Percentiles rank a stretch among this genome's conserved stretches.
phyloP scores from a whole-genome alignment of 2,329 filamentous ascomycete species.

The Alternaria panax region DNA sequence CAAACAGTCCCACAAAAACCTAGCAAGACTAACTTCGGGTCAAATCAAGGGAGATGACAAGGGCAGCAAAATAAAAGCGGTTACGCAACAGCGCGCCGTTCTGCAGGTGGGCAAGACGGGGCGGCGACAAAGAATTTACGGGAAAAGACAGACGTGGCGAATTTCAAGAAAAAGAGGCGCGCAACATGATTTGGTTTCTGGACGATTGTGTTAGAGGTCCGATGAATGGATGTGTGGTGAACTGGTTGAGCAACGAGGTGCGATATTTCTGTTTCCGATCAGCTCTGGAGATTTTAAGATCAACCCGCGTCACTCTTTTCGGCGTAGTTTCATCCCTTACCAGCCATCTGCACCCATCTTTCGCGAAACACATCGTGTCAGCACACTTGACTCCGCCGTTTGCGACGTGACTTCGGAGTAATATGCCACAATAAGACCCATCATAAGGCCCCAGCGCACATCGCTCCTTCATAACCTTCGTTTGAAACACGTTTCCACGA shows the following conservation, averaged over 20 bases:
- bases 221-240: background rate
- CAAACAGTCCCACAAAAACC: background rate
- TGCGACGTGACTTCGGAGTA: background rate
- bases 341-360: background rate
- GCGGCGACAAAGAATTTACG: too few species aligned
- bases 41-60: background rate
- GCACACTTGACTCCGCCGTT: background rate
- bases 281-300: background rate
- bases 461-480: conserved; percentile 15
- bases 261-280: background rate
- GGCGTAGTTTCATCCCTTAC: background rate
- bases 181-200: background rate
- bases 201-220: background rate
- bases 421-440: background rate
- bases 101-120: background rate
- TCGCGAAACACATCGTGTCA: background rate
- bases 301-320: background rate
- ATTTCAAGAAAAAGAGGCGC: background rate
- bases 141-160: too few species aligned
- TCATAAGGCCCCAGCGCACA: background rate
- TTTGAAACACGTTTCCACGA: conserved; percentile 21
- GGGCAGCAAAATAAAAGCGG: background rate
- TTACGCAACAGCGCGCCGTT: background rate
- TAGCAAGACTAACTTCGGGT: background rate
- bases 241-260: background rate